Evolutionary conservation across 352 stramenopile species (phyloP).

Genomic region (Globisporangium emineosum): DNA sequence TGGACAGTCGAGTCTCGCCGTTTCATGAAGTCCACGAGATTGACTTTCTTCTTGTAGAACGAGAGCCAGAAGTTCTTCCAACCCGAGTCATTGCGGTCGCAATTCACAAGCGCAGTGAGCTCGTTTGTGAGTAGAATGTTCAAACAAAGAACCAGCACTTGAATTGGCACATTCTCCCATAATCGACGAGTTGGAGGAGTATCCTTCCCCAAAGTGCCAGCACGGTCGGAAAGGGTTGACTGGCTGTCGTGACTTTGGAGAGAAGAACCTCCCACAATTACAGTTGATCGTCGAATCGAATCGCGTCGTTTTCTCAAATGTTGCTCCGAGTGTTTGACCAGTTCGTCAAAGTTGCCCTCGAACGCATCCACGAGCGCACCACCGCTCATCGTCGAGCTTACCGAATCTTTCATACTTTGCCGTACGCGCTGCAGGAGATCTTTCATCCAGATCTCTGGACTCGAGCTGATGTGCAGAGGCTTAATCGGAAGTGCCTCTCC

Average conservation of each 20-base stretch:
- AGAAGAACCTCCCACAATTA: background rate
- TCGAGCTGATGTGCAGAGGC: constrained; percentile 36
- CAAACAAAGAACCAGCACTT: constrained; percentile 53
- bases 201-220: background rate
- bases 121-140: constrained; percentile 63
- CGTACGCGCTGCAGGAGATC: constrained; percentile 43
- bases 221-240: background rate
- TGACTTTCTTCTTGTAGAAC: constrained; percentile 44
- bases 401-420: constrained; percentile 32
- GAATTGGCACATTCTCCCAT: constrained; percentile 44
- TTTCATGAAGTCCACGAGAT: constrained; percentile 41
- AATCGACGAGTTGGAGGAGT: background rate
- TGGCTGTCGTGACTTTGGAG: background rate
- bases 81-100: constrained; percentile 31
- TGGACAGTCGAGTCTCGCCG: constrained; percentile 24
- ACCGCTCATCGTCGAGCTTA: constrained; percentile 30
- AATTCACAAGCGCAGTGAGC: constrained; percentile 32
- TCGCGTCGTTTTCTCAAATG: constrained; percentile 4
- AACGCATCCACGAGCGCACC: constrained; percentile 35
- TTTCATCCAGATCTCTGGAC: constrained; percentile 67
- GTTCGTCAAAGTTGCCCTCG: constrained; percentile 41
- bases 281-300: constrained; percentile 6
- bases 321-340: constrained; percentile 23
- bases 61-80: constrained; percentile 50
- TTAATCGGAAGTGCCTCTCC: constrained; percentile 41